Conservation (phyloP, 2,329 filamentous ascomycete species). For the Rhynchosporium agropyri region DNA sequence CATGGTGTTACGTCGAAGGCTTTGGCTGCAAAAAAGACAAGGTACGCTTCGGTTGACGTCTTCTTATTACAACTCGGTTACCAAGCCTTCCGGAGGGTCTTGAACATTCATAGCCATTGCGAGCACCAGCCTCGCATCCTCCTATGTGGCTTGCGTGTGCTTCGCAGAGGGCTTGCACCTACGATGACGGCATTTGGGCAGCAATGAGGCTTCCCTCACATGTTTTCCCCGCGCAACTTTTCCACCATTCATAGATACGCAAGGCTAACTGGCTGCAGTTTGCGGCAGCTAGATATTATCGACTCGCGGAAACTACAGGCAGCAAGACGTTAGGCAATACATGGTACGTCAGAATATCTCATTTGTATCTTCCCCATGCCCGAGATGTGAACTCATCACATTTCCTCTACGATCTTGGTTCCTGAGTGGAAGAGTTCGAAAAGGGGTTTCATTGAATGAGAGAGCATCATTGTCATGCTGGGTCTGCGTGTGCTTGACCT, state of each 20-base stretch:
- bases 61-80: slow-evolving; percentile 15
- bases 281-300: slow-evolving; percentile 85
- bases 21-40: slow-evolving; percentile 98
- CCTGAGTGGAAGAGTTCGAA: slow-evolving; percentile 8
- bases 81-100: slow-evolving; percentile 37
- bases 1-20: slow-evolving; percentile 95
- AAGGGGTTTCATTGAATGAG: neutral
- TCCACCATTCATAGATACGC: slow-evolving; percentile 41
- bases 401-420: slow-evolving; percentile 28
- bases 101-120: slow-evolving; percentile 29
- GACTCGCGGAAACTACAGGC: slow-evolving; percentile 84
- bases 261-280: slow-evolving; percentile 62
- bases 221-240: slow-evolving; percentile 31
- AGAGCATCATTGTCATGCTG: slow-evolving; percentile 26
- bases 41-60: slow-evolving; percentile 61
- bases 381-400: slow-evolving; percentile 14
- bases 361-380: neutral
- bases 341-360: slow-evolving; percentile 67
- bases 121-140: slow-evolving; percentile 34
- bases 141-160: slow-evolving; percentile 39
- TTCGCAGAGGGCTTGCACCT: slow-evolving; percentile 21
- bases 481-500: slow-evolving; percentile 27
- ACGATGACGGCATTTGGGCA: slow-evolving; percentile 49
- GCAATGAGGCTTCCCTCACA: slow-evolving; percentile 43
- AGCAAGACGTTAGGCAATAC: slow-evolving; percentile 91